phyloP scores from a whole-genome alignment of 2,329 filamentous ascomycete genomes.

The Cladosporium sp. region DNA sequence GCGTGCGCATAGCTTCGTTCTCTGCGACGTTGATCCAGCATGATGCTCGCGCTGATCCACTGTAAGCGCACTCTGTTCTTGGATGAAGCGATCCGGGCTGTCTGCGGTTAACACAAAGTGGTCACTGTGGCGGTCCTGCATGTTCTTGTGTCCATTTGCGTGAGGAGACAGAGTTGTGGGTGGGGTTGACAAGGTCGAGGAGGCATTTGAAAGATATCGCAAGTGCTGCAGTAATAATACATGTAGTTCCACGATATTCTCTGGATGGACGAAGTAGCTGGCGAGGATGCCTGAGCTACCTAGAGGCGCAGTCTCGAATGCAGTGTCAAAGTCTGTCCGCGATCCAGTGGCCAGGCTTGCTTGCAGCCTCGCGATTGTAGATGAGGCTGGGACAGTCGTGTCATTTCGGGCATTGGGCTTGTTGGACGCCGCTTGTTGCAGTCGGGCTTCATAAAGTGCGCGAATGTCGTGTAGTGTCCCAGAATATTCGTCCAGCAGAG shows the following conservation, averaged over 20 bases:
- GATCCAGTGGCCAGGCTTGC: conserved; percentile 36
- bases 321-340: conserved; percentile 46
- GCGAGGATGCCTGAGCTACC: conserved; percentile 43
- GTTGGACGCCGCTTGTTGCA: conserved; percentile 18
- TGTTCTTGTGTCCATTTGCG: not conserved
- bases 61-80: conserved; percentile 42
- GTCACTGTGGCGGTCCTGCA: conserved; percentile 30
- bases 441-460: conserved; percentile 37
- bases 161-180: not conserved
- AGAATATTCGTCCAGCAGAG: conserved; percentile 46
- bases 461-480: conserved; percentile 42
- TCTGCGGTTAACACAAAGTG: conserved; percentile 44
- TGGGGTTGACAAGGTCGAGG: conserved; percentile 21
- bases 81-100: conserved; percentile 42
- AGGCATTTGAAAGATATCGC: conserved; percentile 31
- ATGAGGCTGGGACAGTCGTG: conserved; percentile 13
- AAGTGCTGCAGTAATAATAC: conserved; percentile 48
- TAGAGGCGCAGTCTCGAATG: conserved; percentile 44
- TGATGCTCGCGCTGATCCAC: conserved; percentile 35
- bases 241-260: conserved; percentile 51
- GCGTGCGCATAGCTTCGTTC: conserved; percentile 24
- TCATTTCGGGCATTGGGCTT: conserved; percentile 12
- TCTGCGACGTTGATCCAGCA: conserved; percentile 26
- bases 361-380: conserved; percentile 34
- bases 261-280: conserved; percentile 51